Percentiles rank a stretch among this genome's conserved stretches.
phyloP scores from a whole-genome alignment of 1,284 basidiomycete genomes.

The Ceratobasidium sp. region DNA sequence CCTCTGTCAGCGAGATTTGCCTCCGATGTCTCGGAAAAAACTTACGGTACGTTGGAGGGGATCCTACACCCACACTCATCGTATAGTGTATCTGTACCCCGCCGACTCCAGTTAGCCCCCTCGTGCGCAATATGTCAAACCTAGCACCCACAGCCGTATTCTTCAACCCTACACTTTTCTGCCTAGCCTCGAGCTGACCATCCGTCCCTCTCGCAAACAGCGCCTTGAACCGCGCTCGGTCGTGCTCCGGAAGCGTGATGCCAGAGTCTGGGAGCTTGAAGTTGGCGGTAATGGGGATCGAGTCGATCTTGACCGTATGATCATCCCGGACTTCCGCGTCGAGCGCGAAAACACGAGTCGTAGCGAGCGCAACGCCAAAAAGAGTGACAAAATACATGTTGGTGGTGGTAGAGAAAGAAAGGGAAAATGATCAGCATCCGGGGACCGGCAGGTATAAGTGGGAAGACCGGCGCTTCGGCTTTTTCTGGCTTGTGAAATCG shows the following conservation, averaged over 20 bases:
- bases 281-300: slow-evolving; percentile 22
- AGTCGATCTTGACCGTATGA: slow-evolving; percentile 9
- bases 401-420: slow-evolving; percentile 18
- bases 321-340: background rate
- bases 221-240: slow-evolving; percentile 22
- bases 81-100: slow-evolving; percentile 25
- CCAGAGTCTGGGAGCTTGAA: slow-evolving; percentile 5
- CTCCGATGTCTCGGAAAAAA: background rate
- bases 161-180: slow-evolving; percentile 5
- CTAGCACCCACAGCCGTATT: slow-evolving; percentile 40
- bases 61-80: slow-evolving; percentile 31
- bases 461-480: background rate
- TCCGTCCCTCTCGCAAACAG: background rate
- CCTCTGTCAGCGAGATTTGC: background rate
- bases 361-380: slow-evolving; percentile 30
- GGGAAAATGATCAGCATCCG: background rate
- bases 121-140: no score
- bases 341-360: background rate
- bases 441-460: background rate
- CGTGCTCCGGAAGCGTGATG: slow-evolving; percentile 8
- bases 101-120: background rate
- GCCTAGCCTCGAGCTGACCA: background rate
- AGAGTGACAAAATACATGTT: slow-evolving; percentile 20
- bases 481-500: background rate
- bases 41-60: slow-evolving; percentile 34